Evolutionary conservation across 345 rosid genomes (phyloP).

Genomic region (Dipteronia sinensis): DNA sequence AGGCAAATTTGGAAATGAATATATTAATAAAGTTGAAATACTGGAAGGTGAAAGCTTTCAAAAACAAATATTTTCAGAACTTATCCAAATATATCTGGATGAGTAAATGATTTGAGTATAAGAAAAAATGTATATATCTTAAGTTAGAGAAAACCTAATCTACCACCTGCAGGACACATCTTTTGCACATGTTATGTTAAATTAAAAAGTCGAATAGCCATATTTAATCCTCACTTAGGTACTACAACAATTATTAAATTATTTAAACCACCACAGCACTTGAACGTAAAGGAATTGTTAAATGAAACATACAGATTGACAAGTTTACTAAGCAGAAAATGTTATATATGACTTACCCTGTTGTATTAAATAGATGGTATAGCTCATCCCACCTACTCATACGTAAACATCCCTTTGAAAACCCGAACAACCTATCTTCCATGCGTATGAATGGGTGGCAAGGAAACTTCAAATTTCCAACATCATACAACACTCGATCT

Average conservation of each 20-base stretch:
- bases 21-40: not conserved
- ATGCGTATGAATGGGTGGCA: constrained; percentile 73
- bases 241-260: not conserved
- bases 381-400: constrained; percentile 95
- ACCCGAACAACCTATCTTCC: constrained; percentile 74
- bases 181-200: not conserved
- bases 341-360: constrained; percentile 54
- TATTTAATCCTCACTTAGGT: constrained; percentile 1
- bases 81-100: not conserved
- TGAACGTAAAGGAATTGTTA: not conserved
- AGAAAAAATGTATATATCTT: not conserved
- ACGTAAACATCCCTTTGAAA: constrained; percentile 89
- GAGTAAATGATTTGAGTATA: not conserved
- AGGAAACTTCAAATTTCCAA: constrained; percentile 57
- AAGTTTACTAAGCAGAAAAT: not conserved
- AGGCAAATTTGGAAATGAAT: not conserved
- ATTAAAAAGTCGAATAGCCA: not conserved
- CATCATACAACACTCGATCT: constrained; percentile 83
- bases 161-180: not conserved
- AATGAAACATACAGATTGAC: not conserved
- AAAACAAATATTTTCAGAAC: not conserved
- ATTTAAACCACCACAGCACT: not conserved
- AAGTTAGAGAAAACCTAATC: not conserved
- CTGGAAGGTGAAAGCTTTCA: not conserved
- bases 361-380: constrained; percentile 53